Base-by-base conservation (phyloP, 441 rosid species). In the Dalechampia spathulata region DNA sequence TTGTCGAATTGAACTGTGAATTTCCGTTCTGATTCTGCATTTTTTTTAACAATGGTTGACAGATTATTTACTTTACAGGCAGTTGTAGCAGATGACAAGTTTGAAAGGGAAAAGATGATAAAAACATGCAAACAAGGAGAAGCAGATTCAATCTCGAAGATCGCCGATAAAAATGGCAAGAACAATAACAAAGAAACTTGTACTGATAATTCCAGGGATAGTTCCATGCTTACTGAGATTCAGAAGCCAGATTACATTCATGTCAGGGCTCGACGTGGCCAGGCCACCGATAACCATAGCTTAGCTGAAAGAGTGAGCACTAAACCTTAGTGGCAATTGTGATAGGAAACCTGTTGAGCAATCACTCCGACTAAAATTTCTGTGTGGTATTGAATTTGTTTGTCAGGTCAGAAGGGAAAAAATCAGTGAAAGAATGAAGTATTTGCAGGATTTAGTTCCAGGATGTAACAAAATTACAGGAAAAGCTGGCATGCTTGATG, bases 281-380 rank as follows among this genome's bases (percentile, higher is more conserved):
- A 90, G 68, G 98, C 96, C 61, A 87, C 98, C 11, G 96, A 90
- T 58, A 87, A 92, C 74, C 98, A 90, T 60, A 90, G 96, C 76
- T 69, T 90, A 60, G 98, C 98, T 32, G 98, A 90, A 69, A 78
- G 96, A 69, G 97, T 86, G 55, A 78, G 93, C 54, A 30, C 2
- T 9, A 10, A 48, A n/a, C n/a, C n/a, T n/a, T n/a, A n/a, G n/a
- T n/a, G n/a, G n/a, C n/a, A n/a, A n/a, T n/a, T n/a, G n/a, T n/a
- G n/a, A n/a, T n/a, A n/a, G n/a, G n/a, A n/a, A n/a, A n/a, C n/a
- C n/a, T n/a, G 62, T 45, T 26, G 16, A n/a, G n/a, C n/a, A n/a
- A n/a, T n/a, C n/a, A n/a, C n/a, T n/a, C n/a, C n/a, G n/a, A n/a
- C n/a, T n/a, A n/a, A n/a, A n/a, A n/a, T n/a, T n/a, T n/a, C n/a